phyloP scores from a whole-genome alignment of 2,329 filamentous ascomycete species.

The Ascochyta rabiei region DNA sequence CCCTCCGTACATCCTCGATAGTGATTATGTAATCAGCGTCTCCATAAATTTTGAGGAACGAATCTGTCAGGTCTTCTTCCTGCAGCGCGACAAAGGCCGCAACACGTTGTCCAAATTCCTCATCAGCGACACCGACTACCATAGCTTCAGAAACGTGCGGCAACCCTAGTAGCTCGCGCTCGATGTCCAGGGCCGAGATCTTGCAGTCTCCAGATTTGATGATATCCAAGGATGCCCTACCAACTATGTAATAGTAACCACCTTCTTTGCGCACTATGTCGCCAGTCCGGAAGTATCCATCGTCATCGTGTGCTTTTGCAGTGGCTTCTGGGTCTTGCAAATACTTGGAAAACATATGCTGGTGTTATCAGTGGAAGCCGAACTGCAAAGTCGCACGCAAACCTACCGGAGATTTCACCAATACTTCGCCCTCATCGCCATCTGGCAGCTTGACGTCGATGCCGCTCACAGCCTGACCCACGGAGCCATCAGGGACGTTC shows the following conservation, averaged over 20 bases:
- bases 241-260: constrained; percentile 60
- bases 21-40: constrained; percentile 34
- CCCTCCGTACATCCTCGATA: constrained; percentile 51
- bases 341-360: constrained; percentile 52
- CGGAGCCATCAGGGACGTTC: constrained; percentile 39
- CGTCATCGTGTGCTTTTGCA: constrained; percentile 52
- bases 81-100: constrained; percentile 58
- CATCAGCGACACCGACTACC: constrained; percentile 60
- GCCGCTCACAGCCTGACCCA: constrained; percentile 47
- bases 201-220: constrained; percentile 64
- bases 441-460: constrained; percentile 51
- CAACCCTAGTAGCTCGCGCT: constrained; percentile 58
- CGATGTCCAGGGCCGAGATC: constrained; percentile 61
- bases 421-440: constrained; percentile 57
- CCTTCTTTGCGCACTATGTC: constrained; percentile 50
- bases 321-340: constrained; percentile 53
- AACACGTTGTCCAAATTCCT: constrained; percentile 62
- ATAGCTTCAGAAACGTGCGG: constrained; percentile 59
- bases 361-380: constrained; percentile 2
- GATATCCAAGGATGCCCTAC: constrained; percentile 59
- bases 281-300: constrained; percentile 59
- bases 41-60: constrained; percentile 23
- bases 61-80: constrained; percentile 36
- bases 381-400: background rate
- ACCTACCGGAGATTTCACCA: constrained; percentile 46